These are phyloP conservation scores for Pseudonitzschia delicatissima DNA, from an alignment of 108 stramenopile genomes.

Conservation along the genomic window DNA sequence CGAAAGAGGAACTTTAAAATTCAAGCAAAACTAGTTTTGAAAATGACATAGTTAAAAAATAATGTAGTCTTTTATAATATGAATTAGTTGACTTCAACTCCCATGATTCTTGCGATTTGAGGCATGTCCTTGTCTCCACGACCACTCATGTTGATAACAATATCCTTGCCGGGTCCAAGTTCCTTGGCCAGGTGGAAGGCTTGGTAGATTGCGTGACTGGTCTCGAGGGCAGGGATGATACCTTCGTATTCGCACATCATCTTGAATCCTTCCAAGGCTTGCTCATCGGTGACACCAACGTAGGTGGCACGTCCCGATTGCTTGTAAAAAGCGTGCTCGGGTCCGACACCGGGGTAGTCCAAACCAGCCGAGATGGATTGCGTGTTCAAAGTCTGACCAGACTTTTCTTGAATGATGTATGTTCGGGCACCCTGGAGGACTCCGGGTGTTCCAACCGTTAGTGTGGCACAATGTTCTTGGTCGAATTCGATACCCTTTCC, in stretches of 20 bases:
- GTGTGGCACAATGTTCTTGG: slow-evolving; percentile 88
- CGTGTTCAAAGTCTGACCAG: slow-evolving; percentile 90
- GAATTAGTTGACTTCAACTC: slow-evolving; percentile 79
- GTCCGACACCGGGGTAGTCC: slow-evolving; percentile 97
- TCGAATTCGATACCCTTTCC: slow-evolving; percentile 82
- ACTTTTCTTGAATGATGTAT: slow-evolving; percentile 87
- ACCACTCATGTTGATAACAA: slow-evolving; percentile 94
- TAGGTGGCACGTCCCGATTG: slow-evolving; percentile 90
- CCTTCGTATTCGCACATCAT: slow-evolving; percentile 91
- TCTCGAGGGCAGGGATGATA: slow-evolving; percentile 95
- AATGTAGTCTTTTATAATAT: no score
- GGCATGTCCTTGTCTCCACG: slow-evolving; percentile 99
- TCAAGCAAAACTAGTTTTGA: no score
- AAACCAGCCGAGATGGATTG: slow-evolving; percentile 94
- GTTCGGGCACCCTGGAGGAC: slow-evolving; percentile 94
- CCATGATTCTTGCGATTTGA: slow-evolving; percentile 91
- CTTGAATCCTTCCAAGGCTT: slow-evolving; percentile 92
- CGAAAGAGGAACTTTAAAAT: no score
- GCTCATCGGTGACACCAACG: slow-evolving; percentile 84
- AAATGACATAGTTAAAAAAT: no score
- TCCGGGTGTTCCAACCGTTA: slow-evolving; percentile 88
- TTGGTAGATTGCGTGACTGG: slow-evolving; percentile 90
- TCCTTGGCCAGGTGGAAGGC: slow-evolving; percentile 89
- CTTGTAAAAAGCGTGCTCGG: slow-evolving; percentile 94
- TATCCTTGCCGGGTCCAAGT: slow-evolving; percentile 80